Evolutionary conservation across 768 basidiomycete species (phyloP), one percentile per base, ranked within the genome.

Genomic region (Kwoniella botswanensis): DNA sequence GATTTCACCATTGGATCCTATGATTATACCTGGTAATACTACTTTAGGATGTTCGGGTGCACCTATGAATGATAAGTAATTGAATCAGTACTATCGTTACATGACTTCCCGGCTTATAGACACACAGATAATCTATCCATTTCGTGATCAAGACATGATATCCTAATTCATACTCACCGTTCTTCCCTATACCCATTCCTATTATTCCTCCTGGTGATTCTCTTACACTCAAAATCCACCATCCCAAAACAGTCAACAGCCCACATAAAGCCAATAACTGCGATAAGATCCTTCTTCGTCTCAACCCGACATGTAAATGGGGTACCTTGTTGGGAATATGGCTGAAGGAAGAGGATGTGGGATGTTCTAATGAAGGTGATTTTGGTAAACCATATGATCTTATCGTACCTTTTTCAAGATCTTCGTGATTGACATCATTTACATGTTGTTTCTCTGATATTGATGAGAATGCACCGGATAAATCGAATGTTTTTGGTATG

Each of bases 231-330:
- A 68, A 35, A 5, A 63, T 15, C 43, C 26, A 54, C 68, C 68
- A 70, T n/a, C 68, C 68, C 11, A 61, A 18, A 29, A 70, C 26
- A 29, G 29, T 50, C n/a, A 70, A 4, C 13, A 70, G 1, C 18
- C 64, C 71, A 13, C 67, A 54, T 17, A 67, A 9, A 13, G 50
- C 46, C n/a, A 63, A 13, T 10, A 46, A 43, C 22, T 71, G 71
- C 12, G 29, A 43, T 44, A 71, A 22, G 18, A 71, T n/a, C 43
- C 71, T 58, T 26, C 71, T 58, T 35, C 65, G 24, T 17, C 71
- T 41, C 26, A 71, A n/a, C 0, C 71, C 71, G 1, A 71, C n/a
- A 58, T 67, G 71, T n/a, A 62, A 55, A 57, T 58, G 56, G 12
- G 68, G 60, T 60, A 62, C 17, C 17, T n/a, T 64, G 17, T n/a